These are phyloP conservation scores for Stachybotrys echinatus DNA, from an alignment of 2,329 filamentous ascomycete species.

Conservation along the genomic window DNA sequence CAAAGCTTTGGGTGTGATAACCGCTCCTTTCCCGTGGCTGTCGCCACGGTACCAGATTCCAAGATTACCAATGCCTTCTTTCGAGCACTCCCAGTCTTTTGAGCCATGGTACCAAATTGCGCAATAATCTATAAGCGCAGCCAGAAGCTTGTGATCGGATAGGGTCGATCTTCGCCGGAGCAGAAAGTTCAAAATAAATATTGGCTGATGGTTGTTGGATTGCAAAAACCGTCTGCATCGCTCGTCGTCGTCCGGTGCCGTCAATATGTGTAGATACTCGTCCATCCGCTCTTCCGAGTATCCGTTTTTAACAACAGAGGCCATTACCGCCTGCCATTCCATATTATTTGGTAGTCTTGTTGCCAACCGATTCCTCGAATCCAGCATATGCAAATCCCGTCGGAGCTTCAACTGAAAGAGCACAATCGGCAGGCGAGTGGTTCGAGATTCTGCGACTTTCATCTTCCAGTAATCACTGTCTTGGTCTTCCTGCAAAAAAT, in stretches of 20 bases:
- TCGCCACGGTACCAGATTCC: too few species aligned
- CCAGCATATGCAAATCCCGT: slow-evolving; percentile 9
- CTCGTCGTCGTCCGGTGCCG: slow-evolving; percentile 21
- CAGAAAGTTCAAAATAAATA: slow-evolving; percentile 25
- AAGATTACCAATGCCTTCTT: too few species aligned
- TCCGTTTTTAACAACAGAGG: slow-evolving; percentile 11
- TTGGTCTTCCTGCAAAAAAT: not conserved
- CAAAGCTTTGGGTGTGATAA: too few species aligned
- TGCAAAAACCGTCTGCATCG: slow-evolving; percentile 24
- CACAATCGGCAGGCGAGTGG: slow-evolving; percentile 20
- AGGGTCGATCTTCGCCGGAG: slow-evolving; percentile 18
- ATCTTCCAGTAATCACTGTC: slow-evolving; percentile 9
- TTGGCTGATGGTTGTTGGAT: slow-evolving; percentile 14
- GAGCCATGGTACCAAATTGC: slow-evolving; percentile 10
- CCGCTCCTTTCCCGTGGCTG: not conserved
- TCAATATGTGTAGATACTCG: slow-evolving; percentile 21
- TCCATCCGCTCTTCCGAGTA: slow-evolving; percentile 14
- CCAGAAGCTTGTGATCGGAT: slow-evolving; percentile 15
- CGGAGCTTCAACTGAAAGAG: slow-evolving; percentile 25
- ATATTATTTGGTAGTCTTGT: slow-evolving; percentile 13
- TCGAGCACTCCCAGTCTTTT: not conserved
- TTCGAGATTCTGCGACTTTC: slow-evolving; percentile 17
- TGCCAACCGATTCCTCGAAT: slow-evolving; percentile 8
- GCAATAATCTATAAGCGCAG: slow-evolving; percentile 19
- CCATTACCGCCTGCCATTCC: slow-evolving; percentile 14